Conservation (phyloP, 306 rosid genomes). For the Lathyrus oleraceus region DNA sequence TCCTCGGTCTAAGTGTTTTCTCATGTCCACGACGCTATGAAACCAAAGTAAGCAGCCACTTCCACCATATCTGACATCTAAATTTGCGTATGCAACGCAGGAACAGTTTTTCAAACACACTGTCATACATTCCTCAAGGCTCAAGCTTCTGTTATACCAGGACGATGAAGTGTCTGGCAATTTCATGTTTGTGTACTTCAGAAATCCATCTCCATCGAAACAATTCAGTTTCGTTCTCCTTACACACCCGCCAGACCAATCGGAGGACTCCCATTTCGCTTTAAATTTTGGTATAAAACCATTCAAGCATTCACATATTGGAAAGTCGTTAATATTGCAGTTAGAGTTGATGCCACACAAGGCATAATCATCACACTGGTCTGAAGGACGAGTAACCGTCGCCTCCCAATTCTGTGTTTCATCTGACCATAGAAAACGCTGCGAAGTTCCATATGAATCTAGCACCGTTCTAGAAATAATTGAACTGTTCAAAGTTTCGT, state of each 20-base stretch:
- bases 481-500: not conserved
- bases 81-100: constrained; percentile 38
- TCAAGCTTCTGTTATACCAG: too few species aligned
- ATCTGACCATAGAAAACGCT: constrained; percentile 32
- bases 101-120: constrained; percentile 38
- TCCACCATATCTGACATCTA: constrained; percentile 26
- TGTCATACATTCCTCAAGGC: constrained; percentile 22
- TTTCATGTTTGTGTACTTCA: too few species aligned
- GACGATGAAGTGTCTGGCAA: too few species aligned
- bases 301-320: constrained; percentile 28
- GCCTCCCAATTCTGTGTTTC: constrained; percentile 26
- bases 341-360: constrained; percentile 27
- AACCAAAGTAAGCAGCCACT: constrained; percentile 49
- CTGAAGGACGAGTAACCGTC: not conserved
- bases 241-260: constrained; percentile 36
- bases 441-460: not conserved
- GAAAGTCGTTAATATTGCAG: constrained; percentile 5
- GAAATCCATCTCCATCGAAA: not conserved
- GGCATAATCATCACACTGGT: constrained; percentile 37
- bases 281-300: constrained; percentile 31
- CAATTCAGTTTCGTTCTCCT: constrained; percentile 27
- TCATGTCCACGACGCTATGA: constrained; percentile 33
- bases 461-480: constrained; percentile 3
- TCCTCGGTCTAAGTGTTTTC: not conserved
- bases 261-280: not conserved